These are phyloP conservation scores for Agaricus sinodeliciosus DNA, from an alignment of 768 basidiomycete species.

Conservation along the genomic window DNA sequence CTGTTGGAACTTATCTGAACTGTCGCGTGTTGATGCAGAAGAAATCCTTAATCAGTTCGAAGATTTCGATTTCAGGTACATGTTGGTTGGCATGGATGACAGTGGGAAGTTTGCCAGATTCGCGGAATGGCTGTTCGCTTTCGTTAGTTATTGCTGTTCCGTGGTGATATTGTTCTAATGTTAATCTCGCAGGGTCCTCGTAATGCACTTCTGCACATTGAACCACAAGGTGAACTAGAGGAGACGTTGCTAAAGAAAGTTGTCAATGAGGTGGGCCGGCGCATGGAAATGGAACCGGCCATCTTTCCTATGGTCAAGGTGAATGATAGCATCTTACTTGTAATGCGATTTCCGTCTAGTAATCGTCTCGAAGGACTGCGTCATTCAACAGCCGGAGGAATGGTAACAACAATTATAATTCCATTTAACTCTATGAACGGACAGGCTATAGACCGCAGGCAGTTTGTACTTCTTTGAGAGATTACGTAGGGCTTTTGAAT, in stretches of 20 bases:
- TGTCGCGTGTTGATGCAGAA: not conserved
- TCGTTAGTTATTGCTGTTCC: not conserved
- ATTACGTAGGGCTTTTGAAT: constrained; percentile 50
- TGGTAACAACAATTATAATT: too few species aligned
- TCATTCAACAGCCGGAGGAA: not conserved
- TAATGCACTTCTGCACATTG: not conserved
- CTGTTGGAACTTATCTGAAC: too few species aligned
- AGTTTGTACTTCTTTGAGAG: not conserved
- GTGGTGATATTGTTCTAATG: not conserved
- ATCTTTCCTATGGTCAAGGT: not conserved
- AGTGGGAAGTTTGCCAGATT: not conserved
- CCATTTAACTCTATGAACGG: too few species aligned
- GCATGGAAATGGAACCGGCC: not conserved
- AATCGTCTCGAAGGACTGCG: not conserved
- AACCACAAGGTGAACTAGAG: not conserved
- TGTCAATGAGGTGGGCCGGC: not conserved
- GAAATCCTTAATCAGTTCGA: not conserved
- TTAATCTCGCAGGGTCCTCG: not conserved
- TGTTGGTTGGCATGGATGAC: not conserved
- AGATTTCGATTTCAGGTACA: not conserved
- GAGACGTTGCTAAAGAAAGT: not conserved
- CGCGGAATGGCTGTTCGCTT: too few species aligned
- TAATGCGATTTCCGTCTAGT: not conserved
- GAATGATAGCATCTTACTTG: not conserved
- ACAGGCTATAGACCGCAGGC: too few species aligned